Percentiles rank a stretch among this genome's conserved stretches.
phyloP scores from a whole-genome alignment of 495 filamentous ascomycete species.

The Trichoderma erinaceum region DNA sequence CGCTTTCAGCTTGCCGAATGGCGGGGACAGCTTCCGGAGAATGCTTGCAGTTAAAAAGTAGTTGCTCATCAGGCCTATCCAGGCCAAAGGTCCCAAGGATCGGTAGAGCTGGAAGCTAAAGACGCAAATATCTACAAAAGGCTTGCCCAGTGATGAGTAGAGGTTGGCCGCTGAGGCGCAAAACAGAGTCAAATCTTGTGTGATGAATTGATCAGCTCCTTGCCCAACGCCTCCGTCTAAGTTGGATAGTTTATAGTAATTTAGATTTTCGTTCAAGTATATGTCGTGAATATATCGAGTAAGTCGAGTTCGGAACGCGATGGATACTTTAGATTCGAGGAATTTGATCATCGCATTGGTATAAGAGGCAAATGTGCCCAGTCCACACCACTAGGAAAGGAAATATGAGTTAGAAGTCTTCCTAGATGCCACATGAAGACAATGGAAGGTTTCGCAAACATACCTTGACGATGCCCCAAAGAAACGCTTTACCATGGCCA shows the following conservation, averaged over 20 bases:
- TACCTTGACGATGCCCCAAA: slow-evolving; percentile 79
- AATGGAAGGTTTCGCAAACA: slow-evolving; percentile 17
- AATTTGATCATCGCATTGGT: slow-evolving; percentile 98
- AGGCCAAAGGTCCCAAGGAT: slow-evolving; percentile 81
- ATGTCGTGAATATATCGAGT: slow-evolving; percentile 97
- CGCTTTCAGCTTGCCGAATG: slow-evolving; percentile 93
- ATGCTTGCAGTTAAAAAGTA: slow-evolving; percentile 90
- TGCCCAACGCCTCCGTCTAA: slow-evolving; percentile 89
- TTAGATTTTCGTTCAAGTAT: slow-evolving; percentile 87
- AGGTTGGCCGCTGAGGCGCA: slow-evolving; percentile 87
- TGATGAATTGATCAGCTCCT: slow-evolving; percentile 94
- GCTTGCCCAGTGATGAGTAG: slow-evolving; percentile 94
- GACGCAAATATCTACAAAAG: slow-evolving; percentile 87
- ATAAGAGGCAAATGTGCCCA: slow-evolving; percentile 71
- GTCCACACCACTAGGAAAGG: slow-evolving; percentile 43
- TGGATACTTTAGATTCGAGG: slow-evolving; percentile 94
- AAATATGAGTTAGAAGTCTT: slow-evolving; percentile 8
- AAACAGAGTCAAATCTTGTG: slow-evolving; percentile 92
- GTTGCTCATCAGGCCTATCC: slow-evolving; percentile 79
- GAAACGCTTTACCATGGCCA: slow-evolving; percentile 81
- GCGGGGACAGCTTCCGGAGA: slow-evolving; percentile 78
- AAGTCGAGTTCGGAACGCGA: slow-evolving; percentile 92
- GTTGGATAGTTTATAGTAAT: slow-evolving; percentile 94
- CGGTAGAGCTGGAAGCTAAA: slow-evolving; percentile 97
- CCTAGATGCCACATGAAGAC: background rate